Evolutionary conservation across 2,329 filamentous ascomycete genomes (phyloP).

Genomic region (Xylariaceae sp.): DNA sequence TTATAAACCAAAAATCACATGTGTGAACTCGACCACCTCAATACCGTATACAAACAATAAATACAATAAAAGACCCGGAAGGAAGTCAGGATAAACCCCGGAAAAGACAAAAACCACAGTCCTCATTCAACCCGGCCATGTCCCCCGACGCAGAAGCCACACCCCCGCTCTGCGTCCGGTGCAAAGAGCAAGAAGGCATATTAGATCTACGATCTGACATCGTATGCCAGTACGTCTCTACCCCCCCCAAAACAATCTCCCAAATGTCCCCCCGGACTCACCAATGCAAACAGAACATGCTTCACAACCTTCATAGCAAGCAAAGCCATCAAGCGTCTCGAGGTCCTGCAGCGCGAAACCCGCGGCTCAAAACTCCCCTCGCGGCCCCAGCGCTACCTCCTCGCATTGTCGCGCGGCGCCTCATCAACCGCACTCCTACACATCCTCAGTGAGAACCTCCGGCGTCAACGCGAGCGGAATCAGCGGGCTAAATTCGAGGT

Average conservation of each 20-base stretch:
- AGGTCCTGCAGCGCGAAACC: conserved; percentile 45
- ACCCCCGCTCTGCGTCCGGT: conserved; percentile 29
- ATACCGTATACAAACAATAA: background rate
- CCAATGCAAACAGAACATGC: conserved; percentile 52
- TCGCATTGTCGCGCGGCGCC: conserved; percentile 77
- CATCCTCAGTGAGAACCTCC: conserved; percentile 64
- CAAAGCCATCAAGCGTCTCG: conserved; percentile 72
- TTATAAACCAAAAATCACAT: background rate
- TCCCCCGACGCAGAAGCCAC: conserved; percentile 16
- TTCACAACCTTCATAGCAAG: conserved; percentile 70
- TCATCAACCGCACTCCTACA: conserved; percentile 75
- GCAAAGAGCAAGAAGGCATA: conserved; percentile 29
- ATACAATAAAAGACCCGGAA: background rate
- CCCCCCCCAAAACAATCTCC: background rate
- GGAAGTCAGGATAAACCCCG: background rate
- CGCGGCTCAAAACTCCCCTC: conserved; percentile 30
- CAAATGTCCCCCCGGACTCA: background rate
- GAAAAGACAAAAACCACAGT: background rate
- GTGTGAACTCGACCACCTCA: background rate
- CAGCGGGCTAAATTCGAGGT: conserved; percentile 55
- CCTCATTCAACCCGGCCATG: conserved; percentile 11
- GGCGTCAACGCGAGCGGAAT: conserved; percentile 57
- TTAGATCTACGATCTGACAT: conserved; percentile 30
- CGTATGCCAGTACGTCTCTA: conserved; percentile 26
- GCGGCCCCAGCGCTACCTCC: conserved; percentile 51